Evolutionary conservation across 441 rosid species (phyloP).

Genomic region (Gossypium schwendimanii): DNA sequence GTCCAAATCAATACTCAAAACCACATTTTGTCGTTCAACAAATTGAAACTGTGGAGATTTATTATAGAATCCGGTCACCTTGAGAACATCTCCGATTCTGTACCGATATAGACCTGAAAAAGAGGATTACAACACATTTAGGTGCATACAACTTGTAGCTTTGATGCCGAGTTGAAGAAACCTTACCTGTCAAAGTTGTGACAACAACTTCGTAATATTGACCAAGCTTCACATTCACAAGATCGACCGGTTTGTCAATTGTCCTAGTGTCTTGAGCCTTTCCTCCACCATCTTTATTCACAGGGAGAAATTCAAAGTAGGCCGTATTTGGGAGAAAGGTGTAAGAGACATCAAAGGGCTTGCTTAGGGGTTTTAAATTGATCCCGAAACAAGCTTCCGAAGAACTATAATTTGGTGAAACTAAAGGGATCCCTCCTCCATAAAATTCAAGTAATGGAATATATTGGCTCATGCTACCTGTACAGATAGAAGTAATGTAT

Average conservation of each 20-base stretch:
- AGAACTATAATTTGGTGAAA: conserved; percentile 45
- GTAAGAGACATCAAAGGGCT: conserved; percentile 68
- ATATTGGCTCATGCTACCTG: conserved; percentile 65
- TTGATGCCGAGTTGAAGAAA: not conserved
- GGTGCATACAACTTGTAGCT: not conserved
- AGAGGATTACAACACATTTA: too few species aligned
- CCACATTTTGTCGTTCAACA: conserved; percentile 37
- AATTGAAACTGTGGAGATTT: conserved; percentile 28
- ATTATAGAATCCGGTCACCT: too few species aligned
- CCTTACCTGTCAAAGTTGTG: conserved; percentile 57
- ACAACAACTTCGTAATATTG: conserved; percentile 44
- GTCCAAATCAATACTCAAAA: conserved; percentile 47
- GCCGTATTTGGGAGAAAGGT: conserved; percentile 23
- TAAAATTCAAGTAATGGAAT: too few species aligned
- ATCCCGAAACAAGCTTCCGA: conserved; percentile 67
- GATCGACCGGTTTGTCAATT: conserved; percentile 35
- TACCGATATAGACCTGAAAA: conserved; percentile 29
- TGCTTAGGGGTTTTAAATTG: conserved; percentile 54
- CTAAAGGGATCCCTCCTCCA: too few species aligned
- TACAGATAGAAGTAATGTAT: conserved; percentile 50
- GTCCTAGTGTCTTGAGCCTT: not conserved
- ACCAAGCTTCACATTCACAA: conserved; percentile 37
- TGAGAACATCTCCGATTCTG: conserved; percentile 32
- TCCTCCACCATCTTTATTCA: conserved; percentile 14
- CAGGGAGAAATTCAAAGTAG: conserved; percentile 62